Base-by-base conservation (phyloP, 331 rosid genomes). In the Stylosanthes scabra region DNA sequence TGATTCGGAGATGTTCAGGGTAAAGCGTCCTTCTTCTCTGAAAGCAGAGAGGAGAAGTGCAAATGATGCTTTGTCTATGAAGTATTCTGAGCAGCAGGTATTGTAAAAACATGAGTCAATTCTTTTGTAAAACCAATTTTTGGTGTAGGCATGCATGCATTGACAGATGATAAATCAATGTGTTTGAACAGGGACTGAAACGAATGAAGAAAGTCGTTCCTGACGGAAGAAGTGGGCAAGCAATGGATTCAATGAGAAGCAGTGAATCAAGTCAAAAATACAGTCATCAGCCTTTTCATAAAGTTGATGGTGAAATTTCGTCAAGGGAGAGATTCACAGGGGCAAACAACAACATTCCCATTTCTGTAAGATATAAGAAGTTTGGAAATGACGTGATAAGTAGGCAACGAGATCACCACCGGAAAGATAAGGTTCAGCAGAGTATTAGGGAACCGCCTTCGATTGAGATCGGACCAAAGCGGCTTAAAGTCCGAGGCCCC, bases 1-100 rank as follows among this genome's bases (percentile, higher is more conserved):
- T 29, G 99, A 95, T 80, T 81, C 90, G 2, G 94, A 84, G 76
- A 87, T 83, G 57, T 95, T 95, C 80, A 84, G 98, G 85, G 98
- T 88, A 69, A 95, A 95, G 80, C 96, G 99, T 13, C 96, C 94
- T 58, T 81, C 98, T 15, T 75, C 96, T 41, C 84, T 84, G 80
- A 90, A 84, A 87, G 85, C 87, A 59, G 90, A 87, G 70, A 95
- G 75, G 83, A 87, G 89, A 79, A 84, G 70, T 61, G 11, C 68
- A 52, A 79, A 63, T 65, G 79, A 86, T 63, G 74, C 56, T 46
- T 31, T 11, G 57, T 71, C 81, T 72, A 37, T 67, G 40, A 86
- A 78, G 75, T 88, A 81, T 78, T 75, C 86, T 70, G 88, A 83
- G 68, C 89, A 87, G 72, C 88, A 90, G 99, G 99, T 95, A 83